These are phyloP conservation scores for Nasturtium officinale DNA, from an alignment of 345 rosid genomes.

Conservation along the genomic window DNA sequence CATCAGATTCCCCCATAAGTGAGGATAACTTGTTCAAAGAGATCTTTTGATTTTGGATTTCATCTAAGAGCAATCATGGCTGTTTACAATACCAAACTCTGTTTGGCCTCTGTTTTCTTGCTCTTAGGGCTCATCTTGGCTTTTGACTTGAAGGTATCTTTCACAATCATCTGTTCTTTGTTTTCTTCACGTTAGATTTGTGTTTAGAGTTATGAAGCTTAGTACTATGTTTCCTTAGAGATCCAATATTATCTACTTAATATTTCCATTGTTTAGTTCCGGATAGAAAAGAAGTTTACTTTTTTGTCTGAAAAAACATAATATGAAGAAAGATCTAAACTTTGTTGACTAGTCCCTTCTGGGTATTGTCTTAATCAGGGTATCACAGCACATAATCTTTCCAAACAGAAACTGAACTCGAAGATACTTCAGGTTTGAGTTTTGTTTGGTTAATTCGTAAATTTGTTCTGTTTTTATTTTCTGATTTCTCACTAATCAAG, in stretches of 20 bases:
- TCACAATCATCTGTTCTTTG: background rate
- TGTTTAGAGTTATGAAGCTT: background rate
- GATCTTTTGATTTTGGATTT: constrained; percentile 10
- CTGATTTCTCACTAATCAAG: constrained; percentile 14
- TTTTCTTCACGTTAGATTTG: background rate
- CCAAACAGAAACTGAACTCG: constrained; percentile 68
- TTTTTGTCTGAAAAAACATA: background rate
- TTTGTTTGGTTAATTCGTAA: background rate
- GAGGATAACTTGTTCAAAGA: background rate
- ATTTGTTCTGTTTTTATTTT: constrained; percentile 2
- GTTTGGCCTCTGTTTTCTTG: constrained; percentile 39
- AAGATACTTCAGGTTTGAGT: constrained; percentile 70
- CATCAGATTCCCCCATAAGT: constrained; percentile 5
- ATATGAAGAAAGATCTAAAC: constrained; percentile 1
- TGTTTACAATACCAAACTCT: constrained; percentile 27
- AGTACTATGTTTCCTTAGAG: background rate
- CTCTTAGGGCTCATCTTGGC: constrained; percentile 39
- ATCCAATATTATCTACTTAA: background rate
- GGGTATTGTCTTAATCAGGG: constrained; percentile 50
- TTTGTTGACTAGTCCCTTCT: background rate
- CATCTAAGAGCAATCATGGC: constrained; percentile 33
- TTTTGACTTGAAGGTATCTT: constrained; percentile 32
- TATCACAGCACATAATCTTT: constrained; percentile 43
- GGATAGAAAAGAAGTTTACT: background rate
- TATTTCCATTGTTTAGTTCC: background rate